Evolutionary conservation across 805 yeast species (phyloP).

Genomic region (Clavispora phyllophila): DNA sequence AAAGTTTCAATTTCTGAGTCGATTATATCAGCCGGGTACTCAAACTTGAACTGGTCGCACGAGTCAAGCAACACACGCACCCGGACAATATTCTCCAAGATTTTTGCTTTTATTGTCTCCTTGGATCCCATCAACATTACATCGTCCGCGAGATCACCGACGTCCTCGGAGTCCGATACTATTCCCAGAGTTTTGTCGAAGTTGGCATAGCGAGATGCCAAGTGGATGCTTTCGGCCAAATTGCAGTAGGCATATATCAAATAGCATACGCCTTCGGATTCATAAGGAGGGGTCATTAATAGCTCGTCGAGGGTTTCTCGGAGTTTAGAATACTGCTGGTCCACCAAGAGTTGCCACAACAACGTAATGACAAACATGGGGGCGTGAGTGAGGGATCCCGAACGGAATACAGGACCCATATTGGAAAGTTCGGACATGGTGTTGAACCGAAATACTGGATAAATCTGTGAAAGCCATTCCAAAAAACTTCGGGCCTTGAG

Average conservation of each 20-base stretch:
- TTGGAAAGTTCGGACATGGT: slow-evolving; percentile 2
- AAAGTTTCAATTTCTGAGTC: not conserved
- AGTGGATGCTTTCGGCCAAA: slow-evolving; percentile 19
- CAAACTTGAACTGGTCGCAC: slow-evolving; percentile 22
- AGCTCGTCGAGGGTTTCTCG: slow-evolving; percentile 32
- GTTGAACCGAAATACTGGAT: slow-evolving; percentile 8
- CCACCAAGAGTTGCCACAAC: slow-evolving; percentile 38
- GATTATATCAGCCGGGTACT: slow-evolving; percentile 18
- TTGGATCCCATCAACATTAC: slow-evolving; percentile 10
- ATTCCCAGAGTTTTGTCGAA: slow-evolving; percentile 5
- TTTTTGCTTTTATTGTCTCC: slow-evolving; percentile 10
- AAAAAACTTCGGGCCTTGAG: slow-evolving; percentile 29
- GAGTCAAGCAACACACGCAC: slow-evolving; percentile 9
- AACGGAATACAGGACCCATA: slow-evolving; percentile 34
- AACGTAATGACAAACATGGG: slow-evolving; percentile 38
- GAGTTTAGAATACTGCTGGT: slow-evolving; percentile 30
- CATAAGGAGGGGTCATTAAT: slow-evolving; percentile 39
- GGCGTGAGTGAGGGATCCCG: slow-evolving; percentile 36
- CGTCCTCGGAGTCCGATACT: slow-evolving; percentile 3
- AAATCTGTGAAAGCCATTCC: slow-evolving; percentile 32
- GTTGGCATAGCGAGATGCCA: slow-evolving; percentile 8
- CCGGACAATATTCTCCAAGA: slow-evolving; percentile 5
- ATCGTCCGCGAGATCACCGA: slow-evolving; percentile 15
- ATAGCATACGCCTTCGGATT: slow-evolving; percentile 35
- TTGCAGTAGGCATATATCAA: slow-evolving; percentile 31